phyloP scores from a whole-genome alignment of 129 eudicot genomes.

The carrot (Daucus carota) region DH1_v3.0 NC_030385.2:45734001-45734500 shows the following conservation, averaged over 20 bases:
- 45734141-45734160: no score
- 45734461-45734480: slow-evolving; percentile 2
- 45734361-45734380: slow-evolving; percentile 8
- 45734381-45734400: slow-evolving; percentile 10
- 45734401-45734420: slow-evolving; percentile 7
- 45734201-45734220: no score
- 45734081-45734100: no score
- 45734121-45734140: no score
- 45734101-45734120: no score
- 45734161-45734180: no score
- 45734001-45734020: no score
- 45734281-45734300: neutral
- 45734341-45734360: slow-evolving; percentile 19
- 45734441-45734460: slow-evolving; percentile 20
- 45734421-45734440: slow-evolving; percentile 8
- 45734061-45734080: no score
- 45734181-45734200: no score
- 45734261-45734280: neutral
- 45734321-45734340: slow-evolving; percentile 18
- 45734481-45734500: slow-evolving; percentile 40
- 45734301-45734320: slow-evolving; percentile 1
- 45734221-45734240: no score
- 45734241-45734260: neutral
- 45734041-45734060: no score
- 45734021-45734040: no score